Base-by-base conservation (phyloP, 2,329 filamentous ascomycete species). In the Claviceps maximensis region DNA sequence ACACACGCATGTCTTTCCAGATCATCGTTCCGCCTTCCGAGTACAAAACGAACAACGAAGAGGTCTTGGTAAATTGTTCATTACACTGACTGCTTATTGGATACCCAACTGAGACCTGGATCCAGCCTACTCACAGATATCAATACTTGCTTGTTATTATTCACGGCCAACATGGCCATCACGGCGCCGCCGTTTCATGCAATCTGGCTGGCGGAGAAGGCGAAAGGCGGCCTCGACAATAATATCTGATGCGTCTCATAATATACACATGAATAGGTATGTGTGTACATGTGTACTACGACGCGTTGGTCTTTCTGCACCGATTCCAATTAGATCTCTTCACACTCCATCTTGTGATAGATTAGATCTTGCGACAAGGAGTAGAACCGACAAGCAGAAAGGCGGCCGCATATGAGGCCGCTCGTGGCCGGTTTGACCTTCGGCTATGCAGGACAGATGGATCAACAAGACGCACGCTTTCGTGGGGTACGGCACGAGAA, bases 361-460 rank as follows among this genome's bases (percentile, higher is more conserved):
- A 38, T 38, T 12, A 42, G 50, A 52, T 52, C 50, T 48, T 10
- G n/a, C 25, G 33, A 42, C 50, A 25, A 47, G 25, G 50, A 17
- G 50, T 23, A 15, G 9, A 40, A 31, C 21, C 19, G 29, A 31
- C 19, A 44, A 42, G 29, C 29, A 50, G 29, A 42, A 38, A 25
- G 29, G 19, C n/a, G 49, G 41, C 44, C 42, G 33, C 52, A 48
- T 40, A 51, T 29, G 33, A 47, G 33, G 52, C 52, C 31, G 49
- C 33, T 17, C 42, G 33, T 38, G 27, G 45, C 31, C 27, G 6
- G 48, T 38, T 36, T 47, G 41, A 25, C 40, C n/a, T 45, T 51
- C 52, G 47, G 49, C 36, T 48, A 54, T 48, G 52, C 52, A 48
- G 25, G 36, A 45, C 44, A 36, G 44, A 27, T 42, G 49, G 44